phyloP scores from a whole-genome alignment of 176 grass and related monocot genomes.

The Carex cristatella region DNA sequence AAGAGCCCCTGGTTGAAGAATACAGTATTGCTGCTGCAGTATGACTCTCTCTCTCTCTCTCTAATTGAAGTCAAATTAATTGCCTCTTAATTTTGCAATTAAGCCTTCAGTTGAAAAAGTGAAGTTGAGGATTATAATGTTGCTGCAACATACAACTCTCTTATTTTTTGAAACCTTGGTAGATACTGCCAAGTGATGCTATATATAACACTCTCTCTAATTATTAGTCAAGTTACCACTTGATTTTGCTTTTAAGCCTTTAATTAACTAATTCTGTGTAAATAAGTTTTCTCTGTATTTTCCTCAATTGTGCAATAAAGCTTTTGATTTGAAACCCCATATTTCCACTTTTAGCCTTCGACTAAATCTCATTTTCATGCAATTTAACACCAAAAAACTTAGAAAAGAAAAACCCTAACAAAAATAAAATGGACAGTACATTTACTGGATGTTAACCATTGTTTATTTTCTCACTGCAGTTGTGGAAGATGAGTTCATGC shows the following conservation, averaged over 20 bases:
- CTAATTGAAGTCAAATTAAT: conserved; percentile 1
- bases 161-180: no score
- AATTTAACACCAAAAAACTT: neutral
- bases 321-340: neutral
- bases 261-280: neutral
- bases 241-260: neutral
- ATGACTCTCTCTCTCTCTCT: conserved; percentile 10
- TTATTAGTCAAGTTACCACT: neutral
- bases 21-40: conserved; percentile 93
- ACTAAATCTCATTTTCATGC: neutral
- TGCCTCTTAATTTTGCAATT: neutral
- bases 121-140: conserved; percentile 79
- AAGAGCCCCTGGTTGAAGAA: conserved; percentile 98
- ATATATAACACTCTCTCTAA: neutral
- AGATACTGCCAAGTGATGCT: no score
- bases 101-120: conserved; percentile 4
- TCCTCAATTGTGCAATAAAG: neutral
- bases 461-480: conserved; percentile 34
- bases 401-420: neutral
- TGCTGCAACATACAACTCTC: conserved; percentile 47
- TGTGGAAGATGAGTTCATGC: conserved; percentile 88
- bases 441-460: neutral
- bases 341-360: neutral
- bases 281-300: neutral
- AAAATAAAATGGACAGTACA: neutral